Conservation (phyloP, 345 rosid species). For the Pelargonium nanum region DNA sequence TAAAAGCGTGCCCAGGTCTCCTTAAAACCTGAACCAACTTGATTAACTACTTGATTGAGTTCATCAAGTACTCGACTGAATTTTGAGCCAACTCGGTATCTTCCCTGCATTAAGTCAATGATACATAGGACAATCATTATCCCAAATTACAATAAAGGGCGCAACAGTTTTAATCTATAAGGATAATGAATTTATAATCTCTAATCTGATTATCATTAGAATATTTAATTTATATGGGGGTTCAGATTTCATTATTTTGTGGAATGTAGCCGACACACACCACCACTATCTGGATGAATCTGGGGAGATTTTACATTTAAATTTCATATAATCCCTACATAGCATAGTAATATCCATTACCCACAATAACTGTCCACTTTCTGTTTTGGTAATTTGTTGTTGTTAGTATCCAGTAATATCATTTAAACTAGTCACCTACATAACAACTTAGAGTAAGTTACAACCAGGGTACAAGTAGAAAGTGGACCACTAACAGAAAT, state of each 20-base stretch:
- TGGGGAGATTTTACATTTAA: not conserved
- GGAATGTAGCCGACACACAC: too few species aligned
- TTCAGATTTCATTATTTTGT: not conserved
- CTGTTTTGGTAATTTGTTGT: too few species aligned
- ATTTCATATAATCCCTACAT: too few species aligned
- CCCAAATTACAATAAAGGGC: conserved; percentile 11
- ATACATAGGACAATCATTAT: conserved; percentile 18
- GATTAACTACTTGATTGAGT: conserved; percentile 28
- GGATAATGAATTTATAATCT: not conserved
- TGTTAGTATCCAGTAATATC: too few species aligned
- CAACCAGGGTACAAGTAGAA: too few species aligned
- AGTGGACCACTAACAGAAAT: too few species aligned
- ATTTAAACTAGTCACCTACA: too few species aligned
- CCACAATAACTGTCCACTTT: too few species aligned
- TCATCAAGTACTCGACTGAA: conserved; percentile 42
- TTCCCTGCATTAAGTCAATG: conserved; percentile 44
- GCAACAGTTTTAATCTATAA: conserved; percentile 3
- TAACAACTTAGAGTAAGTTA: too few species aligned
- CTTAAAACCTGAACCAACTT: conserved; percentile 43
- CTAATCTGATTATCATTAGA: too few species aligned
- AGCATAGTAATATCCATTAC: too few species aligned
- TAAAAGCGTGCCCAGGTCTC: conserved; percentile 46
- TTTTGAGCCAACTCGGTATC: conserved; percentile 49
- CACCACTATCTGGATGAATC: not conserved
- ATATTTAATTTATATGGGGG: not conserved